These are phyloP conservation scores for Cladorrhinum sp. DNA, from an alignment of 2,329 filamentous ascomycete genomes.

Conservation along the genomic window DNA sequence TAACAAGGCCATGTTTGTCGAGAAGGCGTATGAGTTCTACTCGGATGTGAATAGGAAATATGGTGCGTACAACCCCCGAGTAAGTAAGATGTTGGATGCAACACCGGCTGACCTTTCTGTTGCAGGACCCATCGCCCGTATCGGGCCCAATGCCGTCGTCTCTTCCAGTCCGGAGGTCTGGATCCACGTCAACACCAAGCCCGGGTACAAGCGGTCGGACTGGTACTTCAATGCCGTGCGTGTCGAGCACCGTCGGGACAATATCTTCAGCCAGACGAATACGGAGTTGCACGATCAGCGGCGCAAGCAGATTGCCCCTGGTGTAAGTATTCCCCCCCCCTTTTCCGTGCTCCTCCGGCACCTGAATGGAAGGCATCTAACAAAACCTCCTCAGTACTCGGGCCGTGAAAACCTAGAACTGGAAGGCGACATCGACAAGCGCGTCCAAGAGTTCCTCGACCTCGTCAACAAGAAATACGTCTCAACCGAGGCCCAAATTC, in stretches of 20 bases:
- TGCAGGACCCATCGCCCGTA: constrained; percentile 23
- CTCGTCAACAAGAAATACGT: constrained; percentile 47
- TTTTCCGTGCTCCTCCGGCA: too few relatives aligned
- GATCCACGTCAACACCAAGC: constrained; percentile 18
- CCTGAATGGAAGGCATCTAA: neutral
- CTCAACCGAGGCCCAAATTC: constrained; percentile 31
- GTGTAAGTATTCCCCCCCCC: constrained; percentile 34
- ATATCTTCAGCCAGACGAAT: constrained; percentile 51
- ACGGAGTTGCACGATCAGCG: constrained; percentile 44
- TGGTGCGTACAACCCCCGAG: neutral
- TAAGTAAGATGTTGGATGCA: too few relatives aligned
- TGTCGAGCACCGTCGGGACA: constrained; percentile 37
- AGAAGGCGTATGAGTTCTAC: constrained; percentile 12
- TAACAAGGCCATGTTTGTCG: constrained; percentile 12
- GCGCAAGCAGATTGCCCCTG: constrained; percentile 49
- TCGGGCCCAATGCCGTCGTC: constrained; percentile 20
- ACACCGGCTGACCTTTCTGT: too few relatives aligned
- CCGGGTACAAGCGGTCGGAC: constrained; percentile 12
- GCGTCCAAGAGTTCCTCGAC: constrained; percentile 43
- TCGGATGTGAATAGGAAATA: constrained; percentile 10
- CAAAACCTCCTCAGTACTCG: constrained; percentile 40
- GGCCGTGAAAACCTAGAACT: constrained; percentile 52
- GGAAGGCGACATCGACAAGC: constrained; percentile 48
- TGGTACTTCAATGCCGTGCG: constrained; percentile 21
- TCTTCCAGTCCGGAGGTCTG: constrained; percentile 18